These are phyloP conservation scores for Cladosporium velox DNA, from an alignment of 2,329 filamentous ascomycete genomes.

Conservation along the genomic window DNA sequence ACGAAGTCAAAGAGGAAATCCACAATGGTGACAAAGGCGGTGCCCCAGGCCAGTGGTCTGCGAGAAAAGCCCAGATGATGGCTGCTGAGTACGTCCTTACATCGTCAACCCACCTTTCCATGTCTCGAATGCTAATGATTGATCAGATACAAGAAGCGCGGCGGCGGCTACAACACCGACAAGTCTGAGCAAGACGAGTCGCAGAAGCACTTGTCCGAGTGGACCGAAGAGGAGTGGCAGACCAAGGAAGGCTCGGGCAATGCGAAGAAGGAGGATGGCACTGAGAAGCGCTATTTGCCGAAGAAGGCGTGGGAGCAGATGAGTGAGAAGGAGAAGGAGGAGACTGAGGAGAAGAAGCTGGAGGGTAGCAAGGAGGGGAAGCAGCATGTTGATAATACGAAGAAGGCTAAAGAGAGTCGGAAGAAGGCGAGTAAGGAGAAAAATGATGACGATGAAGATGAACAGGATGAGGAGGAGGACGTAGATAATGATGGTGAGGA, in stretches of 20 bases:
- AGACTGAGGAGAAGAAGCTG: slow-evolving; percentile 44
- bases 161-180: slow-evolving; percentile 49
- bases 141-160: slow-evolving; percentile 47
- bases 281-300: slow-evolving; percentile 48
- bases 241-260: slow-evolving; percentile 50
- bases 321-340: slow-evolving; percentile 48
- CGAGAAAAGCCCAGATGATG: slow-evolving; percentile 44
- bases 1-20: slow-evolving; percentile 51
- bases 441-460: slow-evolving; percentile 20
- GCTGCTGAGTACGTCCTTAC: slow-evolving; percentile 20
- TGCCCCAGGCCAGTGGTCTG: slow-evolving; percentile 52
- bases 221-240: slow-evolving; percentile 54
- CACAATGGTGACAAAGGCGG: slow-evolving; percentile 50
- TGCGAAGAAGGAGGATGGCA: slow-evolving; percentile 49
- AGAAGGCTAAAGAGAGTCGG: slow-evolving; percentile 44
- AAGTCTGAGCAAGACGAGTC: slow-evolving; percentile 47
- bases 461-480: slow-evolving; percentile 37
- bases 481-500: slow-evolving; percentile 27
- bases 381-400: slow-evolving; percentile 49
- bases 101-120: slow-evolving; percentile 23
- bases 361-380: slow-evolving; percentile 44
- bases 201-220: slow-evolving; percentile 48
- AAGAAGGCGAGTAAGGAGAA: slow-evolving; percentile 39
- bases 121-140: neutral
- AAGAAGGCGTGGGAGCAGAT: slow-evolving; percentile 54